Percentiles rank a stretch among this genome's conserved stretches.
phyloP scores from a whole-genome alignment of 2,329 filamentous ascomycete species.

The Trichoderma atrobrunneum region DNA sequence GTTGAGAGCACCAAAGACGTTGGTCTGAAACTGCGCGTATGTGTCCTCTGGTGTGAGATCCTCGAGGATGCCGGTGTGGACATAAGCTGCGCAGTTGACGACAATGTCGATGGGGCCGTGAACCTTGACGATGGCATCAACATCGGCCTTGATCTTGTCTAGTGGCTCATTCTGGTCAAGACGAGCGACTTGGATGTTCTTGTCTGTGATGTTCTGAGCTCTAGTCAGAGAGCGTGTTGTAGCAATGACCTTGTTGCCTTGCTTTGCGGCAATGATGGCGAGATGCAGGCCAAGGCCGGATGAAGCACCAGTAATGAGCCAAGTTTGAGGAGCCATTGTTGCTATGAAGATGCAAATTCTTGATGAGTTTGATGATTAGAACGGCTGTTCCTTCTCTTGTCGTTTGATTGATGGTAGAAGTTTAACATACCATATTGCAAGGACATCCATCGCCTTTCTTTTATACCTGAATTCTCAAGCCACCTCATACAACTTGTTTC shows the following conservation, averaged over 20 bases:
- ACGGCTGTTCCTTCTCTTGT: not conserved
- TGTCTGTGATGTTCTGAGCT: not conserved
- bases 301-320: slow-evolving; percentile 16
- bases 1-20: slow-evolving; percentile 11
- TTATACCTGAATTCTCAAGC: slow-evolving; percentile 5
- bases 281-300: slow-evolving; percentile 10
- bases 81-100: slow-evolving; percentile 17
- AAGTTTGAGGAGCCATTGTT: slow-evolving; percentile 10
- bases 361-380: too few species aligned
- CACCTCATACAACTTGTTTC: not conserved
- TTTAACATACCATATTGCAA: not conserved
- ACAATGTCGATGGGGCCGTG: slow-evolving; percentile 4
- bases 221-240: not conserved
- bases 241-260: slow-evolving; percentile 14
- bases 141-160: slow-evolving; percentile 6
- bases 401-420: not conserved
- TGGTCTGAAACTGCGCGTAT: slow-evolving; percentile 2
- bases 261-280: slow-evolving; percentile 1
- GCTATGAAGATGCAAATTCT: not conserved
- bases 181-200: not conserved
- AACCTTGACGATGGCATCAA: not conserved
- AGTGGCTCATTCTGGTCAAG: slow-evolving; percentile 17
- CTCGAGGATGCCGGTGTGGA: slow-evolving; percentile 12
- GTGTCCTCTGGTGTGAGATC: slow-evolving; percentile 12
- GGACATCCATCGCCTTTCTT: not conserved